Conservation (phyloP, 805 yeast species). For the Saccharomycopsis sp. region DNA sequence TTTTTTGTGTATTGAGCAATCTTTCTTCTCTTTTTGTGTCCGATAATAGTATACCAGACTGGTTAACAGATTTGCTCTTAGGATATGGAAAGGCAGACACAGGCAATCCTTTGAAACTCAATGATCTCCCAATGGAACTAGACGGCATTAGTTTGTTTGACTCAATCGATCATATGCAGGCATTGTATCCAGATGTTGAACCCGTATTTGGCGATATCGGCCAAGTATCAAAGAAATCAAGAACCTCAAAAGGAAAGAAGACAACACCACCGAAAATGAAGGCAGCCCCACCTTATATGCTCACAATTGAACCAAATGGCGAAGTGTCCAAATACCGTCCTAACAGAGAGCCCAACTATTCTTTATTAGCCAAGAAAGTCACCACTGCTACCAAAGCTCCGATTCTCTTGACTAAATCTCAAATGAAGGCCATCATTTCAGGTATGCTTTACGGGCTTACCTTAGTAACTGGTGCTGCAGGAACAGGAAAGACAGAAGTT, state of each 20-base stretch:
- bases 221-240: no score
- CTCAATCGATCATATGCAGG: conserved; percentile 22
- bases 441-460: conserved; percentile 23
- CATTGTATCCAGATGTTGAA: conserved; percentile 21
- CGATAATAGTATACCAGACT: conserved; percentile 25
- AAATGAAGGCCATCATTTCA: conserved; percentile 25
- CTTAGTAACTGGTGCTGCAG: conserved; percentile 22
- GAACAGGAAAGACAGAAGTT: conserved; percentile 29
- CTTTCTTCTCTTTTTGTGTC: conserved; percentile 4
- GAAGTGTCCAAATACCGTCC: no score
- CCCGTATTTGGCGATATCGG: no score
- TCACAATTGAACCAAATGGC: no score
- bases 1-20: conserved; percentile 21
- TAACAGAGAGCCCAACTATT: no score
- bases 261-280: no score
- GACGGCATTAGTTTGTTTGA: conserved; percentile 24
- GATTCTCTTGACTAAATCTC: no score
- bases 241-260: no score
- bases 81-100: conserved; percentile 28
- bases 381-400: no score
- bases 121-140: conserved; percentile 16
- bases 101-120: conserved; percentile 16
- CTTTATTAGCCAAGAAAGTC: no score
- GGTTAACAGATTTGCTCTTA: conserved; percentile 28
- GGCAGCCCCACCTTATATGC: no score